Conservation (phyloP, 2,329 filamentous ascomycete species). For the Curvularia spicifera region DNA sequence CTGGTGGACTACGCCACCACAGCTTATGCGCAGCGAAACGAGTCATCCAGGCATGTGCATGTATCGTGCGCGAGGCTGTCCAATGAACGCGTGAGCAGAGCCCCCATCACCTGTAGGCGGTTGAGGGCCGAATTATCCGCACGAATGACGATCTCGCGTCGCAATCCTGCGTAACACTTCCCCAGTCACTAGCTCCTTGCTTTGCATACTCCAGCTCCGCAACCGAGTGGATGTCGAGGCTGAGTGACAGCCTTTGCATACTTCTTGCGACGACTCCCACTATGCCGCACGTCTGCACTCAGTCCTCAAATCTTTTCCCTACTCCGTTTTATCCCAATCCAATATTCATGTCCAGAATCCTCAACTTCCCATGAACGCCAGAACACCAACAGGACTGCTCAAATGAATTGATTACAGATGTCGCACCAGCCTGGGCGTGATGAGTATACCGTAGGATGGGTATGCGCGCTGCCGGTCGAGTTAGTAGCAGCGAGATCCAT, state of each 20-base stretch:
- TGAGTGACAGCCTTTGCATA: background rate
- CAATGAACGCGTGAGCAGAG: background rate
- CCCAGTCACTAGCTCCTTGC: background rate
- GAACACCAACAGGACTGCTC: background rate
- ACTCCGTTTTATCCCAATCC: background rate
- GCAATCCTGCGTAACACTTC: background rate
- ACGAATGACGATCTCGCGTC: background rate
- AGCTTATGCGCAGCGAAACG: background rate
- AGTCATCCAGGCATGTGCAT: background rate
- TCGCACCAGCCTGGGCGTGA: constrained; percentile 12
- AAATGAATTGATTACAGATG: background rate
- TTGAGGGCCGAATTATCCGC: background rate
- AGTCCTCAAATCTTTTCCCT: background rate
- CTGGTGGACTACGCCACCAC: background rate
- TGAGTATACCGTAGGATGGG: constrained; percentile 25
- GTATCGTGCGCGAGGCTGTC: background rate
- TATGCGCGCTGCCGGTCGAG: constrained; percentile 24
- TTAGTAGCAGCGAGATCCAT: constrained; percentile 18
- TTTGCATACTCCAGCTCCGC: background rate
- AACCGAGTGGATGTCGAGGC: background rate
- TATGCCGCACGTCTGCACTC: background rate
- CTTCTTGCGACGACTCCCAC: background rate
- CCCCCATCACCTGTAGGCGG: background rate
- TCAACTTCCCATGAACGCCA: background rate
- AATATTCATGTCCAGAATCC: background rate